Conservation (phyloP, 2,329 filamentous ascomycete genomes). For the Moelleriella libera region DNA sequence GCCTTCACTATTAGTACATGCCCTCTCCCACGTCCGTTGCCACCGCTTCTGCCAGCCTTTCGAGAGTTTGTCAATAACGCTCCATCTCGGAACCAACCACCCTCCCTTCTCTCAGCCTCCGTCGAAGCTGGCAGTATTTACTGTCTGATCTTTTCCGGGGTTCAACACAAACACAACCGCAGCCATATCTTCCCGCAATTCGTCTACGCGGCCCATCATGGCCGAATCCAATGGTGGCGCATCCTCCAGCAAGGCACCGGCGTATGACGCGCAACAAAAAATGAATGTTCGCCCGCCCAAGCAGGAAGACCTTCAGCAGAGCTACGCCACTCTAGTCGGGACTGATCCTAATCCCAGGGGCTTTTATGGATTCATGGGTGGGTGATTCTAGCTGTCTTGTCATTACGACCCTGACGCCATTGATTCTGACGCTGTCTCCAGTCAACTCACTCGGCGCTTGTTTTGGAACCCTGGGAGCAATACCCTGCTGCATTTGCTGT, state of each 20-base stretch:
- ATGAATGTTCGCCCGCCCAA: constrained; percentile 69
- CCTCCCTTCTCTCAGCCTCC: too few species aligned
- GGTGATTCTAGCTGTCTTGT: constrained; percentile 17
- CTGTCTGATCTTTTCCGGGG: neutral
- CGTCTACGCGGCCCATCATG: constrained; percentile 8
- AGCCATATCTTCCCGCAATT: constrained; percentile 6
- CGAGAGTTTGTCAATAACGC: too few species aligned
- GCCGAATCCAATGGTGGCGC: constrained; percentile 11
- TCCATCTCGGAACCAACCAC: too few species aligned
- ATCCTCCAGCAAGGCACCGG: constrained; percentile 15
- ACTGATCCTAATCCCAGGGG: constrained; percentile 59
- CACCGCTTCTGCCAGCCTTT: neutral
- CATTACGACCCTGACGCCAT: neutral
- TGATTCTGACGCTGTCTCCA: constrained; percentile 11
- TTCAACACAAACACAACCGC: neutral
- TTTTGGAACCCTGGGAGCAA: constrained; percentile 68
- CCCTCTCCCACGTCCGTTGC: neutral
- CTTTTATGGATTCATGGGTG: constrained; percentile 85
- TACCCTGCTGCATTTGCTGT: constrained; percentile 83
- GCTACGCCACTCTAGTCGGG: constrained; percentile 53
- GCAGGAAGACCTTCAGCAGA: constrained; percentile 71
- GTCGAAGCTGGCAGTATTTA: neutral
- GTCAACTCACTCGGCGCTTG: constrained; percentile 61
- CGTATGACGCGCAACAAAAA: constrained; percentile 24
- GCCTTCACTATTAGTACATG: neutral